These are phyloP conservation scores for Gastrodia elata DNA, from an alignment of 106 monocot species.

Conservation along the genomic window DNA sequence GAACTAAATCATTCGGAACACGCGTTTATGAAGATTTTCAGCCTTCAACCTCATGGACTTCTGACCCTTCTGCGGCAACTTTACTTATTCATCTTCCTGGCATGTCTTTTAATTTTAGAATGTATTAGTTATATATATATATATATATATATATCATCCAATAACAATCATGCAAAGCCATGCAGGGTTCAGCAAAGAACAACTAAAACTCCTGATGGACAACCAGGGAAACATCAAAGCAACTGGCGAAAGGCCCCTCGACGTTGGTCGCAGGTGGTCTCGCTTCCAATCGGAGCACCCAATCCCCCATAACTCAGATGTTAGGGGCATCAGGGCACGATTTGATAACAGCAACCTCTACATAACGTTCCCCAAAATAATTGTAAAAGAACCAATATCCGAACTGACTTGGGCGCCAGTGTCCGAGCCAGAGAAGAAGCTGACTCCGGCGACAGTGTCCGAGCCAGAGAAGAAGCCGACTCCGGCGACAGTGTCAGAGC, in stretches of 20 bases:
- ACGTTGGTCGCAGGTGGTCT: background rate
- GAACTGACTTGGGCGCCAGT: background rate
- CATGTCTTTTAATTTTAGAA: background rate
- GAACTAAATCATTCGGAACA: background rate
- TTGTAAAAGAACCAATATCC: background rate
- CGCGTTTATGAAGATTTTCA: background rate
- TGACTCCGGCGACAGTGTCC: background rate
- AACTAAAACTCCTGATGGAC: conserved; percentile 16
- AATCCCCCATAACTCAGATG: conserved; percentile 13
- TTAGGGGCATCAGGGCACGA: conserved; percentile 10
- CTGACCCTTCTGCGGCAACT: background rate
- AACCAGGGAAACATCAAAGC: conserved; percentile 7
- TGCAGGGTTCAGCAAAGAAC: conserved; percentile 23
- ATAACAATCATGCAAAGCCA: too few species aligned
- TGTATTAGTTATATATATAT: background rate
- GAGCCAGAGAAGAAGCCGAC: background rate
- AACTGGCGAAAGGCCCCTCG: conserved; percentile 14
- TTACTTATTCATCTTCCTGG: background rate
- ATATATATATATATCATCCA: background rate
- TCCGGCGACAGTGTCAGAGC: background rate
- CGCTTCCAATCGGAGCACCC: conserved; percentile 17
- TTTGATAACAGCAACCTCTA: conserved; percentile 9
- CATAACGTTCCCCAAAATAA: background rate
- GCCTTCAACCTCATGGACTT: background rate
- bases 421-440: background rate